Evolutionary conservation across 2,329 filamentous ascomycete species (phyloP), one percentile per base, ranked within the genome.

Genomic region (Paecilomyces sp.): DNA sequence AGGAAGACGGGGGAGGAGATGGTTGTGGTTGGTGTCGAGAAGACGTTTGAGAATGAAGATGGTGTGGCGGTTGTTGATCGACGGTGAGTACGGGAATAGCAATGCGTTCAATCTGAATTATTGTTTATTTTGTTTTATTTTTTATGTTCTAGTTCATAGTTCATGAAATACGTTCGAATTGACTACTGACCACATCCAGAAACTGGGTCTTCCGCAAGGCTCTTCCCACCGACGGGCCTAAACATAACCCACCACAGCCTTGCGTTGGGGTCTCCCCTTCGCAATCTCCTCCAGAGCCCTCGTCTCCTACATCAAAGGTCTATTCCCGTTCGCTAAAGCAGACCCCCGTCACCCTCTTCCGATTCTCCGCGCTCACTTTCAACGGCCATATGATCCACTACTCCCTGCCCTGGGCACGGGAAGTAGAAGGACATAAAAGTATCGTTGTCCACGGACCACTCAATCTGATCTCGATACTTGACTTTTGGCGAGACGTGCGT

Each of bases 21-120:
- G 85, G 77, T 88, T 0, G 78, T 88, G 1, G 86, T 88, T 0
- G 79, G 85, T 1, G 82, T 89, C 0, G 81, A 85, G 70, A 88
- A 88, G 73, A 78, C 80, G 60, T 83, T 85, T 59, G 76, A 78
- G 67, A 81, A 81, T 41, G 76, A 78, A 5, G 64, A 76, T 22
- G 85, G 83, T 0, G 64, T 83, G 53, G 79, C 79, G 0, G 64
- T 88, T 30, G 69, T 82, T 34, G 86, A 88, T 69, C 75, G 76
- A 64, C 77, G 86, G 75, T 82, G 63, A 55, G 68, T 33, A 33
- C 3, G 6, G 25, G 25, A 28, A 22, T 22, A 22, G 22, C 22
- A 22, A 22, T 22, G 22, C 6, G 25, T 28, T 28, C 25, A 28
- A 28, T 28, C 25, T 28, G 25, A 28, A 28, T 28, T 6, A 6